A percentile compares a stretch with the other conserved stretches of the same genome.
These are phyloP conservation scores for Taphrina flavorubra DNA, from an alignment of 1,139 yeast genomes.

Conservation along the genomic window DNA sequence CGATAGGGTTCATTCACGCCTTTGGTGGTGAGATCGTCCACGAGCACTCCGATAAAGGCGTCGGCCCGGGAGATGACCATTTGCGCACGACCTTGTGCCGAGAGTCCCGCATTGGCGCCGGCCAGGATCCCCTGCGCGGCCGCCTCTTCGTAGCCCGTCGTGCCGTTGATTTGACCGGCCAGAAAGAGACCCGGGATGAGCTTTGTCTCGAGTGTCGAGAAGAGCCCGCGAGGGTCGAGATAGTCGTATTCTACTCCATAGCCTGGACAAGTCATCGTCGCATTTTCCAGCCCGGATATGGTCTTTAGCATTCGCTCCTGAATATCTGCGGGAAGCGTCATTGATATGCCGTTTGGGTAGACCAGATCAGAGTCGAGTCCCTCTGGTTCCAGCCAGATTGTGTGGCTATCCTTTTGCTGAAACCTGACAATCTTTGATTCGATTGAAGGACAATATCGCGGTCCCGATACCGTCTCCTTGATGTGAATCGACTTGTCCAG, in stretches of 20 bases:
- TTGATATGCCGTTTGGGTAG: slow-evolving; percentile 95
- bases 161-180: slow-evolving; percentile 98
- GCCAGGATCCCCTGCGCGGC: slow-evolving; percentile 89
- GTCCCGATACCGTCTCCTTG: slow-evolving; percentile 92
- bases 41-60: slow-evolving; percentile 88
- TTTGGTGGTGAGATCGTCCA: slow-evolving; percentile 91
- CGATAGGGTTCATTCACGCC: slow-evolving; percentile 98
- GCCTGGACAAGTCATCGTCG: slow-evolving; percentile 87
- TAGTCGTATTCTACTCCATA: slow-evolving; percentile 98
- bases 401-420: slow-evolving; percentile 73
- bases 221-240: slow-evolving; percentile 88
- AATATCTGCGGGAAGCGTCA: slow-evolving; percentile 94
- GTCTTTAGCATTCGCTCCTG: slow-evolving; percentile 74
- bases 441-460: slow-evolving; percentile 95
- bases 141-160: slow-evolving; percentile 99
- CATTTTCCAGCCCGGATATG: slow-evolving; percentile 90
- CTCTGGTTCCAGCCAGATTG: slow-evolving; percentile 96
- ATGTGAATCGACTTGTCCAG: slow-evolving; percentile 86
- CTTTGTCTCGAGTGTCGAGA: slow-evolving; percentile 80
- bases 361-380: slow-evolving; percentile 76
- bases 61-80: slow-evolving; percentile 72
- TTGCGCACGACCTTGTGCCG: slow-evolving; percentile 56
- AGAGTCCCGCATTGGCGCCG: slow-evolving; percentile 86
- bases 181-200: slow-evolving; percentile 75
- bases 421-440: slow-evolving; percentile 88